A percentile compares a stretch with the other conserved stretches of the same genome.
Conservation (phyloP, 2,329 filamentous ascomycete genomes). For the Lasiodiplodia hormozganensis region DNA sequence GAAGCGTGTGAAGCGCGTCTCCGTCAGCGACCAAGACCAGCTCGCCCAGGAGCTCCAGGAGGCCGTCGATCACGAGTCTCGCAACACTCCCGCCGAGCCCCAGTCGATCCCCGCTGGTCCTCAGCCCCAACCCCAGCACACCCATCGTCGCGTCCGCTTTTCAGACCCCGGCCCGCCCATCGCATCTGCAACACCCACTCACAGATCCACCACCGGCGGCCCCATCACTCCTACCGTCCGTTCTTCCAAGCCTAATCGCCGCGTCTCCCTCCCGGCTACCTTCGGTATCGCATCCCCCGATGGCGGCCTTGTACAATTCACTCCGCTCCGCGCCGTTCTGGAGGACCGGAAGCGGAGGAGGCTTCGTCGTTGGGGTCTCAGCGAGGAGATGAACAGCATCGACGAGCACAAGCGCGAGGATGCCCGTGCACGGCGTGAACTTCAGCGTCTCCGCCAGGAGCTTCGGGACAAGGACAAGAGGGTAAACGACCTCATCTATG, state of each 20-base stretch:
- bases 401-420: slow-evolving; percentile 47
- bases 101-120: slow-evolving; percentile 33
- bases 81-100: slow-evolving; percentile 37
- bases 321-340: slow-evolving; percentile 43
- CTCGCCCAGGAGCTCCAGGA: slow-evolving; percentile 41
- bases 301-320: slow-evolving; percentile 40
- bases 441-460: slow-evolving; percentile 46
- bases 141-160: slow-evolving; percentile 38
- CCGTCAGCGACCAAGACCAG: slow-evolving; percentile 41
- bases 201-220: not conserved
- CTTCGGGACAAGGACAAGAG: slow-evolving; percentile 44
- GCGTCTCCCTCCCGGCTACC: slow-evolving; percentile 22
- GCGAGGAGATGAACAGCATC: slow-evolving; percentile 50
- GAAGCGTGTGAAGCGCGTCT: slow-evolving; percentile 44
- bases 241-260: slow-evolving; percentile 18
- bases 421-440: slow-evolving; percentile 40
- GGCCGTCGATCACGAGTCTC: slow-evolving; percentile 2
- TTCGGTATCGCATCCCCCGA: slow-evolving; percentile 25
- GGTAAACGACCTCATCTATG: slow-evolving; percentile 40
- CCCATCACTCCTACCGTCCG: slow-evolving; percentile 6
- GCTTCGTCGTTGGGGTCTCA: slow-evolving; percentile 49
- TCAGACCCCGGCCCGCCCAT: slow-evolving; percentile 42
- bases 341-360: slow-evolving; percentile 45
- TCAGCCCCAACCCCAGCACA: slow-evolving; percentile 26
- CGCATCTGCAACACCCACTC: slow-evolving; percentile 31